phyloP scores from a whole-genome alignment of 2,329 filamentous ascomycete genomes.

The Dothiorella sarmentorum region DNA sequence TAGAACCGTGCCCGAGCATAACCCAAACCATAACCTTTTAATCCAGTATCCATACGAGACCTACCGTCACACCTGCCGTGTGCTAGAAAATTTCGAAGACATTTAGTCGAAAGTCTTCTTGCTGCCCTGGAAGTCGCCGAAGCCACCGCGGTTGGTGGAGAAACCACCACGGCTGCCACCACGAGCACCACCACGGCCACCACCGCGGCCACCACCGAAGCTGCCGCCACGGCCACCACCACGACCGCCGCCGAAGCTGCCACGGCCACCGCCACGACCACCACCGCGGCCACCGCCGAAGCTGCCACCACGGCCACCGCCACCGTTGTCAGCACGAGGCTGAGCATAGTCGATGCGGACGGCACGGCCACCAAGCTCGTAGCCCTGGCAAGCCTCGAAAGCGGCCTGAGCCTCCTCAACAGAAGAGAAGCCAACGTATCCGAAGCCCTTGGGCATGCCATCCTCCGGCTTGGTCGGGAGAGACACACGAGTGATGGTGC shows the following conservation, averaged over 20 bases:
- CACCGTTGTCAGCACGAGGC: conserved; percentile 61
- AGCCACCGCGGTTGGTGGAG: conserved; percentile 51
- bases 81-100: neutral
- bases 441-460: conserved; percentile 85
- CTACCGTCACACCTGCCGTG: neutral
- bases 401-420: conserved; percentile 79
- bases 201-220: conserved; percentile 52
- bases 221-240: conserved; percentile 42
- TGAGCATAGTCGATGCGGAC: conserved; percentile 81
- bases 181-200: conserved; percentile 37
- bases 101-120: conserved; percentile 64
- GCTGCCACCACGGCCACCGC: conserved; percentile 44
- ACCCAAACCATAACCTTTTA: neutral
- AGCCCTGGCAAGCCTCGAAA: conserved; percentile 67
- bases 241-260: conserved; percentile 49
- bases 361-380: conserved; percentile 66
- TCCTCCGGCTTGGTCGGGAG: conserved; percentile 85
- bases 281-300: conserved; percentile 42
- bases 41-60: conserved; percentile 6
- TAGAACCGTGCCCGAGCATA: neutral
- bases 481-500: conserved; percentile 72
- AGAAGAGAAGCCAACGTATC: conserved; percentile 80
- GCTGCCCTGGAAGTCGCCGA: conserved; percentile 70
- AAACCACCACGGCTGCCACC: conserved; percentile 33
- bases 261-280: conserved; percentile 46